These are phyloP conservation scores for Colletotrichum tanaceti DNA, from an alignment of 2,329 filamentous ascomycete genomes.

Conservation along the genomic window DNA sequence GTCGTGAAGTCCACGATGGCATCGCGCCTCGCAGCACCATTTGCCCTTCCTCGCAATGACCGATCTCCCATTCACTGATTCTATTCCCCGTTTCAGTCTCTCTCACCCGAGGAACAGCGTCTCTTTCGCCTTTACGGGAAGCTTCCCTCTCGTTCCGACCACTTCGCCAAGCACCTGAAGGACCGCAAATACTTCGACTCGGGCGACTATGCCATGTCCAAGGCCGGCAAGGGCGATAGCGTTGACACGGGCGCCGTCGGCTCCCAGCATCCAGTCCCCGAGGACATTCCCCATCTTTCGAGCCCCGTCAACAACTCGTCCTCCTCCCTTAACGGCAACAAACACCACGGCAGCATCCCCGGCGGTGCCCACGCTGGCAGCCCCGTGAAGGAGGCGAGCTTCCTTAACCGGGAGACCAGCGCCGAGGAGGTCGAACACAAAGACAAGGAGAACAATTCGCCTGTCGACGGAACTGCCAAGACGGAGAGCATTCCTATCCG, in stretches of 20 bases:
- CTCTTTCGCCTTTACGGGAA: slow-evolving; percentile 98
- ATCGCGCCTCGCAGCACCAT: slow-evolving; percentile 9
- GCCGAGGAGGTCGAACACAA: slow-evolving; percentile 60
- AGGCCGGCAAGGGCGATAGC: slow-evolving; percentile 95
- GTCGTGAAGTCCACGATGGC: slow-evolving; percentile 16
- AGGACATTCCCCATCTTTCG: slow-evolving; percentile 92
- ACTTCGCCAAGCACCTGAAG: slow-evolving; percentile 98
- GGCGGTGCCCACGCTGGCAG: slow-evolving; percentile 72
- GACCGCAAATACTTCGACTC: slow-evolving; percentile 99
- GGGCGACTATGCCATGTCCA: slow-evolving; percentile 94
- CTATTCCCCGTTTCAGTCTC: slow-evolving; percentile 67
- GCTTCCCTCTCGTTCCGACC: slow-evolving; percentile 93
- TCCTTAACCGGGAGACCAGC: slow-evolving; percentile 85
- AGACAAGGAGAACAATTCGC: slow-evolving; percentile 28
- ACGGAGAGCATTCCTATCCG: slow-evolving; percentile 72
- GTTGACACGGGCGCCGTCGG: slow-evolving; percentile 94
- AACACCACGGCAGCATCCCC: slow-evolving; percentile 40
- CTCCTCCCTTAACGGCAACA: slow-evolving; percentile 38
- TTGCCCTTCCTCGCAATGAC: slow-evolving; percentile 7
- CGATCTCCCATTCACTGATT: slow-evolving; percentile 42
- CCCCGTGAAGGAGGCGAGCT: slow-evolving; percentile 91
- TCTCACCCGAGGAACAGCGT: slow-evolving; percentile 94
- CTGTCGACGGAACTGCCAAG: slow-evolving; percentile 42
- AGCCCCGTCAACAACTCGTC: slow-evolving; percentile 65
- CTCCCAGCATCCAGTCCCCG: slow-evolving; percentile 91